These are phyloP conservation scores for Arxiozyma heterogenica DNA, from an alignment of 1,139 yeast genomes.

Conservation along the genomic window DNA sequence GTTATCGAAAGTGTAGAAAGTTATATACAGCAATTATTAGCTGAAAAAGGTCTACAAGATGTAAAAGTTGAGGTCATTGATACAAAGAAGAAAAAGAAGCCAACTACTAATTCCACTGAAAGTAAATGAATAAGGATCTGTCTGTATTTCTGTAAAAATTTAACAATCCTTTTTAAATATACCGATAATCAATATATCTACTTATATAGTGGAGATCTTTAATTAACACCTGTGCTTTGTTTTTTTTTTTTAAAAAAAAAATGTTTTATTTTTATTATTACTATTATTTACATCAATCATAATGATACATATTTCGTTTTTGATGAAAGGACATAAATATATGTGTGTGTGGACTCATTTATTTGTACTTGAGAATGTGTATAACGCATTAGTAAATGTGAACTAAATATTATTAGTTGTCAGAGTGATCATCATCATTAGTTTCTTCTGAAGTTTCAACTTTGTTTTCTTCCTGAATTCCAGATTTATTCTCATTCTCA, in stretches of 20 bases:
- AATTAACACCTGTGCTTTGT: too few relatives aligned
- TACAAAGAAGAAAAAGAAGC: conserved; percentile 70
- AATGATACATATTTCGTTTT: background rate
- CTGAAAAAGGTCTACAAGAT: conserved; percentile 73
- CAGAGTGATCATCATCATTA: conserved; percentile 2
- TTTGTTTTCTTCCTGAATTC: background rate
- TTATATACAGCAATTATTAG: conserved; percentile 59
- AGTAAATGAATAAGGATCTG: conserved; percentile 7
- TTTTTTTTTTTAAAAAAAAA: too few relatives aligned
- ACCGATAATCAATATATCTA: too few relatives aligned
- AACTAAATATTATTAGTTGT: background rate
- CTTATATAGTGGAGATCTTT: too few relatives aligned
- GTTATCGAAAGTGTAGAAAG: conserved; percentile 85
- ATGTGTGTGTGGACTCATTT: background rate
- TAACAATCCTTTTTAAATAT: background rate
- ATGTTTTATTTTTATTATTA: background rate
- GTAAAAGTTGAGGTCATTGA: conserved; percentile 82
- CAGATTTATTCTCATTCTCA: background rate
- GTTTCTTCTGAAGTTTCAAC: conserved; percentile 1
- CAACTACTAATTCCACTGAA: conserved; percentile 18
- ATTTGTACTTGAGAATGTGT: background rate
- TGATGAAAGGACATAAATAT: background rate
- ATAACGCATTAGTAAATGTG: background rate
- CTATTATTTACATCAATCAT: background rate
- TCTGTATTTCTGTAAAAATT: background rate